phyloP scores from a whole-genome alignment of 83 land plant species.

The Picea abies region DNA sequence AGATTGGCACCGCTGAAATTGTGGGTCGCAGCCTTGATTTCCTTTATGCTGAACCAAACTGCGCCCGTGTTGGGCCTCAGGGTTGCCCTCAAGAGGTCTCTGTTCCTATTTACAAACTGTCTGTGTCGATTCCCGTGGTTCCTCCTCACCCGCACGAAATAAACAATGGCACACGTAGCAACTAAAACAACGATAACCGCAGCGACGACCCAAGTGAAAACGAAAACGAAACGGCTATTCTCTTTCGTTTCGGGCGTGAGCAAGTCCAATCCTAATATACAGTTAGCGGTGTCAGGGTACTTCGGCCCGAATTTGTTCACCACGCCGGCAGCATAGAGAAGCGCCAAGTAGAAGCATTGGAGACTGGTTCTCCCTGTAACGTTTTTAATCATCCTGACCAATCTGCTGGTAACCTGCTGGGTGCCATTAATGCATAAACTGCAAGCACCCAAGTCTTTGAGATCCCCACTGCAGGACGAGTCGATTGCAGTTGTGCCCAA shows the following conservation, averaged over 20 bases:
- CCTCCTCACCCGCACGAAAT: slow-evolving; percentile 19
- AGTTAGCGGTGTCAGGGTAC: slow-evolving; percentile 15
- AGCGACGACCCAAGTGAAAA: slow-evolving; percentile 30
- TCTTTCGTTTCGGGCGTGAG: not conserved
- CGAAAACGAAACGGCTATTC: slow-evolving; percentile 9
- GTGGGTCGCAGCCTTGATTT: not conserved
- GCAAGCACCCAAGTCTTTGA: slow-evolving; percentile 26
- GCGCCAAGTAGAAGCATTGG: slow-evolving; percentile 34
- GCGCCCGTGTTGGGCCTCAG: not conserved
- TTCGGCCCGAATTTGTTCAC: slow-evolving; percentile 32
- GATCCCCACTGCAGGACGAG: slow-evolving; percentile 30
- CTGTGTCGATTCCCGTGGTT: not conserved
- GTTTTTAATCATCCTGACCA: slow-evolving; percentile 30
- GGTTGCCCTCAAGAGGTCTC: not conserved
- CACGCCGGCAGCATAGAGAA: slow-evolving; percentile 56
- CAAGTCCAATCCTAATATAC: slow-evolving; percentile 24
- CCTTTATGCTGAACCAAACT: not conserved
- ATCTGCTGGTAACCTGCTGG: slow-evolving; percentile 14
- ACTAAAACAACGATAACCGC: slow-evolving; percentile 24
- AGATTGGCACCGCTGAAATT: not conserved
- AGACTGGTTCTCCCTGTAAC: not conserved
- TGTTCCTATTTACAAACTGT: not conserved
- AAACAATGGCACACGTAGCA: slow-evolving; percentile 14
- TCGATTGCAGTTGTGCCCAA: slow-evolving; percentile 41
- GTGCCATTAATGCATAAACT: slow-evolving; percentile 42